Base-by-base conservation (phyloP, 1,284 basidiomycete species). In the Leccinum angustisporum region DNA sequence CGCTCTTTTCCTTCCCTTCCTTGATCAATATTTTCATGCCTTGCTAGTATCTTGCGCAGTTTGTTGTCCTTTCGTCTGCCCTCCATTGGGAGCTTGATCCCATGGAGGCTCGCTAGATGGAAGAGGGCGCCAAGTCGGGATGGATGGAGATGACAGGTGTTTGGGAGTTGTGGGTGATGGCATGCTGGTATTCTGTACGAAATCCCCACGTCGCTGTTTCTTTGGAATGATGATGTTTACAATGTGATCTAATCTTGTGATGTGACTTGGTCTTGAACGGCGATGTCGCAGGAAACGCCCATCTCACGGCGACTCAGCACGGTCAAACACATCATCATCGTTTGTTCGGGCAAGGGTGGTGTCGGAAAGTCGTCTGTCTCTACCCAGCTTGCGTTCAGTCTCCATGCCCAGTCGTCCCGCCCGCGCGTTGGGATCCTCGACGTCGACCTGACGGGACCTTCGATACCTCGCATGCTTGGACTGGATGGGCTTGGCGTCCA, bases 281-380 rank as follows among this genome's bases (percentile, higher is more conserved):
- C 58, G 59, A 79, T 79, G 79, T 69, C 73, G 13, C 68, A 75
- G 59, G 81, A 83, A 58, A 83, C 86, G 14, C 85, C 87, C 0
- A 80, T 89, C 21, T 78, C 80, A 2, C 79, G 83, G 55, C 87
- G 92, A 55, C 80, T 97, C 36, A 77, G 81, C 62, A 80, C 80
- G 3, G 88, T 98, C 65, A 91, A 92, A 69, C 86, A 95, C 72
- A 88, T 98, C 75, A 88, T 99, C 69, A 88, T 98, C 66, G 95
- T 99, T 59, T 85, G 97, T 53, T 94, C 95, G 1, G 97, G 97
- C 21, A 99, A 99, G 77, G 97, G 97, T 48, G 97, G 97, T 43
- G 97, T 99, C 43, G 97, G 97, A 64, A 99, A 99, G 80, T 98
- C 95, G 10, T 97, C 95, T 0, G 92, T 98, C 14, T 90, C 95